Evolutionary conservation across 2,329 filamentous ascomycete species (phyloP).

Genomic region (Colletotrichum lupini): DNA sequence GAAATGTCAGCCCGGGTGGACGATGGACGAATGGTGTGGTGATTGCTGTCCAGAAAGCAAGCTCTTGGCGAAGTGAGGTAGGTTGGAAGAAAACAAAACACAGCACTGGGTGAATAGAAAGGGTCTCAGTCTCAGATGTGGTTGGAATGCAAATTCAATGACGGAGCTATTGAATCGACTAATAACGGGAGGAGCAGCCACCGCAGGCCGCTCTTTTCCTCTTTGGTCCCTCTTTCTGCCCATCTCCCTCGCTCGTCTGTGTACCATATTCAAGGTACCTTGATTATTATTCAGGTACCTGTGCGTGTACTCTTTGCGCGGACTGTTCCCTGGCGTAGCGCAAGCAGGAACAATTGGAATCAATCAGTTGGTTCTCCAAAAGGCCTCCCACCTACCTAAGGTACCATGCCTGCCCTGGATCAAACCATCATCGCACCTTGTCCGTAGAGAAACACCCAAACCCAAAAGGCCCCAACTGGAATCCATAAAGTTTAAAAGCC

Average conservation of each 20-base stretch:
- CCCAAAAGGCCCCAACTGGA: neutral
- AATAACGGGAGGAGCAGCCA: constrained; percentile 1
- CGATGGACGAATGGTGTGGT: neutral
- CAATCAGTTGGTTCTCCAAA: no score
- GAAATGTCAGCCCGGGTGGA: neutral
- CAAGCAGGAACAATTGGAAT: neutral
- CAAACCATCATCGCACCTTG: neutral
- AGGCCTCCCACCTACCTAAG: no score
- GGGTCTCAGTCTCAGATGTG: neutral
- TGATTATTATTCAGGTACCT: neutral
- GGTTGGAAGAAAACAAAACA: neutral
- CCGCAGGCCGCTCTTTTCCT: neutral
- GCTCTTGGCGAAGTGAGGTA: neutral
- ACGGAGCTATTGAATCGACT: constrained; percentile 2
- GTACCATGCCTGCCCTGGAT: neutral
- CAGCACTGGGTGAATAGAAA: neutral
- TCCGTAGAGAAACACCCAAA: neutral
- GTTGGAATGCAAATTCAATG: neutral
- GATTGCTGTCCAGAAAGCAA: neutral
- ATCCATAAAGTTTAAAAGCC: constrained; percentile 1
- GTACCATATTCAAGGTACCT: no score
- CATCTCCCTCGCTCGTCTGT: neutral
- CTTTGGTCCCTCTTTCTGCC: neutral
- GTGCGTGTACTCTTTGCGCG: neutral
- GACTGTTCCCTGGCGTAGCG: neutral